phyloP scores from a whole-genome alignment of 2,329 filamentous ascomycete genomes.

The Aspergillus arachidicola region DNA sequence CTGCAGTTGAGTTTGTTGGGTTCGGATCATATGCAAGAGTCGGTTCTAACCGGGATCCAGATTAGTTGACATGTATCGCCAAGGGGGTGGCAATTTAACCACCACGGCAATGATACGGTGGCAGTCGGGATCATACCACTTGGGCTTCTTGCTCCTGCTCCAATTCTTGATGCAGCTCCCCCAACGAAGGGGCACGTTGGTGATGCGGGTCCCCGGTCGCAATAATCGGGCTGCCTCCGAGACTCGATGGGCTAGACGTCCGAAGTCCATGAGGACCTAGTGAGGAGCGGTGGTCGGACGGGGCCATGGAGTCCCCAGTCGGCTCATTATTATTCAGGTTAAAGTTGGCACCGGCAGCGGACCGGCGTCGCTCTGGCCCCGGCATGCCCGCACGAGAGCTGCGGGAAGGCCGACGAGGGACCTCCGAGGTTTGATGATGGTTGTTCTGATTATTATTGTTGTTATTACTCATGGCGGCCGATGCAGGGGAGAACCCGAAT shows the following conservation, averaged over 20 bases:
- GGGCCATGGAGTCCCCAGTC: slow-evolving; percentile 38
- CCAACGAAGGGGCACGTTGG: slow-evolving; percentile 50
- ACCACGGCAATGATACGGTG: neutral
- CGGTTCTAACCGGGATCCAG: slow-evolving; percentile 43
- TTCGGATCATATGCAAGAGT: slow-evolving; percentile 53
- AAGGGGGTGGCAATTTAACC: slow-evolving; percentile 3
- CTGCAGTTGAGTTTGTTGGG: slow-evolving; percentile 50
- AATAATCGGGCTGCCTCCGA: slow-evolving; percentile 45
- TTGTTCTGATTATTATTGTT: slow-evolving; percentile 48
- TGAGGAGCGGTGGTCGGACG: slow-evolving; percentile 42
- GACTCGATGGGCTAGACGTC: slow-evolving; percentile 47
- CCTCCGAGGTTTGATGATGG: slow-evolving; percentile 77
- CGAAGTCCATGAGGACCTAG: slow-evolving; percentile 41
- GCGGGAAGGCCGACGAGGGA: slow-evolving; percentile 44
- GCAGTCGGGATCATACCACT: slow-evolving; percentile 41
- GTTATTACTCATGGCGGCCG: slow-evolving; percentile 17
- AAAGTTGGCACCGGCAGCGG: slow-evolving; percentile 42
- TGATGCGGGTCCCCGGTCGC: slow-evolving; percentile 51
- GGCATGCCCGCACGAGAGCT: slow-evolving; percentile 40
- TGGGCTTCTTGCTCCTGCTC: slow-evolving; percentile 56
- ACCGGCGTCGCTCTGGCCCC: slow-evolving; percentile 47
- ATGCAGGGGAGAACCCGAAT: slow-evolving; percentile 11
- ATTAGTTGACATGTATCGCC: slow-evolving; percentile 11
- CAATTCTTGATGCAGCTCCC: slow-evolving; percentile 54
- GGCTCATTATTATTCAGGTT: slow-evolving; percentile 41